Evolutionary conservation across 164 flowering plant genomes (phyloP), one percentile per base, ranked within the genome.

Genomic region (Chloranthus sessilifolius): DNA sequence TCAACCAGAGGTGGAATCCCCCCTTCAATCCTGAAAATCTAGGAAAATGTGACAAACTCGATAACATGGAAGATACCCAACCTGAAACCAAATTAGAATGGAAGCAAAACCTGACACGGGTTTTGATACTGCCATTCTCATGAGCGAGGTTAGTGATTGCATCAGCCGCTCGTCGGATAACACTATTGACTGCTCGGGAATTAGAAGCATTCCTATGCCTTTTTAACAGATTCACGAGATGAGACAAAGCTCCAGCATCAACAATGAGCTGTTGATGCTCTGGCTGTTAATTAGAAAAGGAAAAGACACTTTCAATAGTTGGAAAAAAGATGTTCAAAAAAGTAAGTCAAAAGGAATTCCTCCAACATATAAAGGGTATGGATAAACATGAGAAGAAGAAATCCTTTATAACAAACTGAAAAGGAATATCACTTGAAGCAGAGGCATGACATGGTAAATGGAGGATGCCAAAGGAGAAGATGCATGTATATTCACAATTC

Each of bases 71-170:
- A 10, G 10, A 30, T 42, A 17, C 27, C 1, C 33, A 50, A 33
- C 43, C 35, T 35, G 48, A 46, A 53, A 40, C 19, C 11, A 41
- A 43, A 41, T n/a, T 26, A 27, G 35, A 12, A 40, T 16, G 26
- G 12, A 60, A 48, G 41, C 25, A 43, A 56, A 40, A 94, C 99
- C 99, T 87, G 63, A 87, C 96, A 68, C 78, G 85, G 30, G 85
- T 81, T 66, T 94, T 94, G 30, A 89, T 89, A 66, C 71, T 70
- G 56, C 96, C 85, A 59, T 94, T 94, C 71, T 94, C 99, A 44
- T 94, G 99, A 42, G 99, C 99, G 66, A 94, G 95, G 61, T 87
- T 94, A 16, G 99, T 89, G 48, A 94, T 78, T 43, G 99, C 99
- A 79, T 94, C 99, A 30, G 99, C 96, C 0, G 96, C 97, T 64